These are phyloP conservation scores for Suillus luteus DNA, from an alignment of 768 basidiomycete species.

Conservation along the genomic window DNA sequence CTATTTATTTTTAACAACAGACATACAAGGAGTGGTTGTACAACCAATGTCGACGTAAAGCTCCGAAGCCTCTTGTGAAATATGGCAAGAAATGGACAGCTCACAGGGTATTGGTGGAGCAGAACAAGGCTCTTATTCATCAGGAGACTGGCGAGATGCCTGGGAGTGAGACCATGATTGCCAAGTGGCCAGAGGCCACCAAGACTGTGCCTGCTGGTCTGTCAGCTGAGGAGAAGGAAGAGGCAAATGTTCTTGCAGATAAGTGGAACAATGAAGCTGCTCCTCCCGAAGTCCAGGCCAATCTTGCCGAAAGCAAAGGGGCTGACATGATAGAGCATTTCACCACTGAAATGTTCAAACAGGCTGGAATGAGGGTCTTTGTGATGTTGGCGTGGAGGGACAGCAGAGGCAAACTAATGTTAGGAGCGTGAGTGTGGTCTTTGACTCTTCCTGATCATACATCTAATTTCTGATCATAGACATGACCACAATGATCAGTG, in stretches of 20 bases:
- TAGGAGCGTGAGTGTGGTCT: too few relatives aligned
- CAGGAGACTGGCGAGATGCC: not conserved
- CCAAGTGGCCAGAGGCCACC: not conserved
- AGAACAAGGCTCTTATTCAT: not conserved
- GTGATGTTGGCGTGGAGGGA: too few relatives aligned
- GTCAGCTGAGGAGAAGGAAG: not conserved
- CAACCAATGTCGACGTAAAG: not conserved
- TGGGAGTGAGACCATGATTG: not conserved
- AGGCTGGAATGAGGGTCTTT: not conserved
- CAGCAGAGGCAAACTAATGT: too few relatives aligned
- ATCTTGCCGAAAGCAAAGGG: not conserved
- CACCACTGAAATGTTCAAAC: not conserved
- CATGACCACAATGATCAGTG: too few relatives aligned
- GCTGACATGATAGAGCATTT: not conserved
- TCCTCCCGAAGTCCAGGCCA: not conserved
- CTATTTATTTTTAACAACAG: not conserved
- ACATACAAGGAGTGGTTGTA: not conserved
- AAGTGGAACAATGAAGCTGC: not conserved
- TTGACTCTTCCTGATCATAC: too few relatives aligned
- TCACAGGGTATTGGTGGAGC: not conserved
- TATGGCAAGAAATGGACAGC: not conserved
- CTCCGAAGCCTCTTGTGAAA: not conserved
- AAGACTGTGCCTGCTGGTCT: not conserved
- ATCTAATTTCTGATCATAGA: too few relatives aligned
- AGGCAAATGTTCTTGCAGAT: not conserved